phyloP scores from a whole-genome alignment of 768 basidiomycete species.

The Amanita polypyramis region DNA sequence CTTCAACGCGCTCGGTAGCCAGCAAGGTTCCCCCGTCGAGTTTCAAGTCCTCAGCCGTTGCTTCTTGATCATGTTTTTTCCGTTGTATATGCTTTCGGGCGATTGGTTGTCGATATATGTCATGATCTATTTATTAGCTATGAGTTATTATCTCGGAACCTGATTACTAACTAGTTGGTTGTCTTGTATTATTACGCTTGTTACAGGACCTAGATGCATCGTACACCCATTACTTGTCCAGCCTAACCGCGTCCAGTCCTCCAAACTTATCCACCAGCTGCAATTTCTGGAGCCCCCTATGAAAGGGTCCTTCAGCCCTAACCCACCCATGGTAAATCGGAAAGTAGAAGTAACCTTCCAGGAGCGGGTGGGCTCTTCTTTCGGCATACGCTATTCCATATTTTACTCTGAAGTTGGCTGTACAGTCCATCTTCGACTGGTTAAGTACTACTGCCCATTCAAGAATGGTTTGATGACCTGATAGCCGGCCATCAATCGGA shows the following conservation, averaged over 20 bases:
- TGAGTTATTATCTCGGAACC: not conserved
- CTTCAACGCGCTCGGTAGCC: slow-evolving; percentile 10
- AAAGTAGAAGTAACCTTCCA: slow-evolving; percentile 31
- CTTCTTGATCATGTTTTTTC: not conserved
- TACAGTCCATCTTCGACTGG: too few species aligned
- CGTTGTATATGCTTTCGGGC: not conserved
- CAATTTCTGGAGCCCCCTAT: too few species aligned
- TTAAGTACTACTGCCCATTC: too few species aligned
- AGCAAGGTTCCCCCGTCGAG: slow-evolving; percentile 27
- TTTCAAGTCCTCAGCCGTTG: slow-evolving; percentile 24
- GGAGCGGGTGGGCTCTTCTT: too few species aligned
- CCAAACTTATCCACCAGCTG: too few species aligned
- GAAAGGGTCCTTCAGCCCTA: slow-evolving; percentile 23
- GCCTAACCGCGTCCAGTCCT: too few species aligned
- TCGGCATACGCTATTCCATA: too few species aligned
- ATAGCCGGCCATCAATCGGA: too few species aligned
- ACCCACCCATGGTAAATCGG: slow-evolving; percentile 25
- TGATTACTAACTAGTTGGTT: not conserved
- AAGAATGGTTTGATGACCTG: too few species aligned
- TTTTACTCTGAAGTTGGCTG: too few species aligned
- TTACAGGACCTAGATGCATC: not conserved
- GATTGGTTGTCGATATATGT: not conserved
- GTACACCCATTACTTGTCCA: not conserved
- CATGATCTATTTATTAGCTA: not conserved
- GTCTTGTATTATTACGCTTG: not conserved